Percentiles rank a stretch among this genome's conserved stretches.
Conservation (phyloP, 106 monocot genomes). For the Platanthera zijinensis region DNA sequence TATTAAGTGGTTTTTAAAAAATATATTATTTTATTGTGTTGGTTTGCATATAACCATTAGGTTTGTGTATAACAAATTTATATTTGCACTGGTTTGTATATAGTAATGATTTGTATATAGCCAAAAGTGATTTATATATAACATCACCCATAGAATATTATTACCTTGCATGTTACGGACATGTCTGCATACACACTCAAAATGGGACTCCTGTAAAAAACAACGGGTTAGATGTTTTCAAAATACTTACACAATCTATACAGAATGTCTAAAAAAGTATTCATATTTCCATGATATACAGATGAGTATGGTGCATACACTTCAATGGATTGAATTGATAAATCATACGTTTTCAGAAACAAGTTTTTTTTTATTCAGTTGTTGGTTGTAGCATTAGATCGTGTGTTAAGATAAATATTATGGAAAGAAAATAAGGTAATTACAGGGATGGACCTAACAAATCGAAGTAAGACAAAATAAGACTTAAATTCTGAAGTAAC, state of each 20-base stretch:
- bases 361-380: background rate
- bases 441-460: background rate
- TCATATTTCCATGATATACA: background rate
- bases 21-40: too few relatives aligned
- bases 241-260: background rate
- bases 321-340: conserved; percentile 5
- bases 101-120: too few relatives aligned
- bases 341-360: background rate
- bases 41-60: too few relatives aligned
- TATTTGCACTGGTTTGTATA: too few relatives aligned
- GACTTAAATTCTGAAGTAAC: background rate
- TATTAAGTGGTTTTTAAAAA: too few relatives aligned
- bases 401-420: background rate
- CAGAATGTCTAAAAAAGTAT: background rate
- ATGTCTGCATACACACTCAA: conserved; percentile 99
- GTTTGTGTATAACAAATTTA: too few relatives aligned
- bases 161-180: conserved; percentile 96
- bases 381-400: background rate
- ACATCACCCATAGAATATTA: background rate
- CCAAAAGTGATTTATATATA: too few relatives aligned
- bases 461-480: background rate
- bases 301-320: background rate
- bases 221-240: background rate
- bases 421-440: background rate
- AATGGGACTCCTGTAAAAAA: conserved; percentile 68